Conservation (phyloP, 2,329 filamentous ascomycete genomes). For the Pestalotiopsis sp. region DNA sequence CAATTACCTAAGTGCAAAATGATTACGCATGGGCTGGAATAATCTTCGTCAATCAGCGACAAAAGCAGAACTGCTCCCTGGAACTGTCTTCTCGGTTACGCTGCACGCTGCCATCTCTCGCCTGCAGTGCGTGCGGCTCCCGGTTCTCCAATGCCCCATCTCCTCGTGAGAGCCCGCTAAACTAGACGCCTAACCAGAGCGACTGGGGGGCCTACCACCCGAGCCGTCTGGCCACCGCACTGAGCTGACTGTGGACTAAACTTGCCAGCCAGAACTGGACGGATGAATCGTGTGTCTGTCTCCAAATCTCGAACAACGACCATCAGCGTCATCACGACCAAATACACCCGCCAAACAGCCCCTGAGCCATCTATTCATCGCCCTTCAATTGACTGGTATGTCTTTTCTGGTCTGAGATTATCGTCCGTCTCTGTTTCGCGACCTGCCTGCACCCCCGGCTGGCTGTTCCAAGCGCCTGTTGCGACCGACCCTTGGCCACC, state of each 20-base stretch:
- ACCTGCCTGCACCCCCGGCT: neutral
- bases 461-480: neutral
- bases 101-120: neutral
- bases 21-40: neutral
- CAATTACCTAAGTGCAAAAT: neutral
- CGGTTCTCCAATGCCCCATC: neutral
- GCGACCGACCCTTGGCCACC: constrained; percentile 1
- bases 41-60: neutral
- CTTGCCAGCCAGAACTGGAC: neutral
- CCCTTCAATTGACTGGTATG: constrained; percentile 22
- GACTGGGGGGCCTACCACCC: neutral
- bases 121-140: neutral
- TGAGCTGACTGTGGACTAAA: neutral
- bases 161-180: neutral
- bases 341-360: constrained; percentile 12
- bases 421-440: neutral
- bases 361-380: constrained; percentile 4
- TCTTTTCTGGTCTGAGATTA: constrained; percentile 4
- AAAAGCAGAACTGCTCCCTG: neutral
- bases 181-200: neutral
- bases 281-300: constrained; percentile 2
- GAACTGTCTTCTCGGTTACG: neutral
- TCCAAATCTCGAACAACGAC: constrained; percentile 13
- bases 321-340: constrained; percentile 16
- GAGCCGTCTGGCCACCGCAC: neutral